Conservation (phyloP, 2,329 filamentous ascomycete species). For the Lachnellula subtilissima region DNA sequence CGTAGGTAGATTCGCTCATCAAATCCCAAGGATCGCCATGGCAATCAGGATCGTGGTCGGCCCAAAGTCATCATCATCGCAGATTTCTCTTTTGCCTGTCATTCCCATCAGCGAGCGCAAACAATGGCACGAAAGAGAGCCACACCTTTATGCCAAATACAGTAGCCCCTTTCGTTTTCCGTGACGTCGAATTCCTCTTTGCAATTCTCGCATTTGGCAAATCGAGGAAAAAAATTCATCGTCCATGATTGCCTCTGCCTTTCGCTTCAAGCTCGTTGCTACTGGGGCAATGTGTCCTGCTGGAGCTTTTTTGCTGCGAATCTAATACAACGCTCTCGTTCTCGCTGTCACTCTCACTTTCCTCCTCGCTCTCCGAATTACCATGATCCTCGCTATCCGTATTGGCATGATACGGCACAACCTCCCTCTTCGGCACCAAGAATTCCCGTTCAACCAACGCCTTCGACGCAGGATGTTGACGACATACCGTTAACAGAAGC, state of each 20-base stretch:
- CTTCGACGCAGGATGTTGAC: neutral
- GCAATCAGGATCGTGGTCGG: slow-evolving; percentile 9
- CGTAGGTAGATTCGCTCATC: slow-evolving; percentile 5
- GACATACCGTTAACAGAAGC: neutral
- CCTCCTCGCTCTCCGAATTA: neutral
- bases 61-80: slow-evolving; percentile 9
- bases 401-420: slow-evolving; percentile 1
- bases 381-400: neutral
- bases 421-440: neutral
- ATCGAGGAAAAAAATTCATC: slow-evolving; percentile 4
- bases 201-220: slow-evolving; percentile 10
- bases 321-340: neutral
- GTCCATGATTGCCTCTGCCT: neutral
- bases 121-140: neutral
- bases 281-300: neutral
- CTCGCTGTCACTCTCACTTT: neutral
- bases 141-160: slow-evolving; percentile 11
- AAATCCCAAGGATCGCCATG: slow-evolving; percentile 4
- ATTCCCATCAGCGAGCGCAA: neutral
- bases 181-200: slow-evolving; percentile 11
- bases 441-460: neutral
- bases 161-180: neutral
- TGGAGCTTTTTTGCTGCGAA: neutral
- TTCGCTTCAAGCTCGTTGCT: neutral
- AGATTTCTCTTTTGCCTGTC: slow-evolving; percentile 5